Percentiles rank a stretch among this genome's conserved stretches.
These are phyloP conservation scores for Massospora cicadina DNA, from an alignment of 371 early-diverging fungal genomes.

Conservation along the genomic window DNA sequence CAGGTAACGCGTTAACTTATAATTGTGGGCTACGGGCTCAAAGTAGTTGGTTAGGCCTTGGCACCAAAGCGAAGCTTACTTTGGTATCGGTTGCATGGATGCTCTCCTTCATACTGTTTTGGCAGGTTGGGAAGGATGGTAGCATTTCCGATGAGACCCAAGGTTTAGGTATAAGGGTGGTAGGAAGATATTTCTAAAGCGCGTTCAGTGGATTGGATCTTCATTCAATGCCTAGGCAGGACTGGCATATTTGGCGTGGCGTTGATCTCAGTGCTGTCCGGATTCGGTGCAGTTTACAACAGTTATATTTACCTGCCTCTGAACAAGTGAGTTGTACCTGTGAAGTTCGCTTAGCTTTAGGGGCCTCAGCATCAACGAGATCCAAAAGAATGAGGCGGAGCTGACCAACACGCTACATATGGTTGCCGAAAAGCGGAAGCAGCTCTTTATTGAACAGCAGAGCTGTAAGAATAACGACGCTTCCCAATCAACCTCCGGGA, in stretches of 20 bases:
- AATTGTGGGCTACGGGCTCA: constrained; percentile 12
- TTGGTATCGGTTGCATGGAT: constrained; percentile 1
- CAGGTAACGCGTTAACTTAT: constrained; percentile 15
- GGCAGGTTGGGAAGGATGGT: constrained; percentile 18
- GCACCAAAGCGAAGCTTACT: background rate
- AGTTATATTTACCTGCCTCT: constrained; percentile 53
- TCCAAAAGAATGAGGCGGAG: constrained; percentile 17
- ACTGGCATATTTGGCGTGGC: constrained; percentile 79
- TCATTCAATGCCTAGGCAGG: constrained; percentile 31
- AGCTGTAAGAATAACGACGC: constrained; percentile 28
- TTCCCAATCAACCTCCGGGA: background rate
- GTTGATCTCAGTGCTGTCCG: constrained; percentile 78
- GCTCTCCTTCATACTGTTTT: constrained; percentile 14
- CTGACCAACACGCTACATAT: constrained; percentile 30
- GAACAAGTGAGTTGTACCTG: constrained; percentile 18
- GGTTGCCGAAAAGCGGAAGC: constrained; percentile 33
- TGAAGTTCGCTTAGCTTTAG: background rate
- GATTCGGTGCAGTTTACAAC: constrained; percentile 83
- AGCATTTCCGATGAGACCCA: constrained; percentile 25
- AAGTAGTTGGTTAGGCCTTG: background rate
- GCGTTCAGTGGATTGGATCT: background rate
- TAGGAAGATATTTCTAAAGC: background rate
- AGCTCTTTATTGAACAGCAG: constrained; percentile 36
- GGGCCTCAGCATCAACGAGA: background rate
- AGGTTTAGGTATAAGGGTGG: background rate